Percentiles rank a stretch among this genome's conserved stretches.
phyloP scores from a whole-genome alignment of 331 rosid species.

The Rosa hybrid region DNA sequence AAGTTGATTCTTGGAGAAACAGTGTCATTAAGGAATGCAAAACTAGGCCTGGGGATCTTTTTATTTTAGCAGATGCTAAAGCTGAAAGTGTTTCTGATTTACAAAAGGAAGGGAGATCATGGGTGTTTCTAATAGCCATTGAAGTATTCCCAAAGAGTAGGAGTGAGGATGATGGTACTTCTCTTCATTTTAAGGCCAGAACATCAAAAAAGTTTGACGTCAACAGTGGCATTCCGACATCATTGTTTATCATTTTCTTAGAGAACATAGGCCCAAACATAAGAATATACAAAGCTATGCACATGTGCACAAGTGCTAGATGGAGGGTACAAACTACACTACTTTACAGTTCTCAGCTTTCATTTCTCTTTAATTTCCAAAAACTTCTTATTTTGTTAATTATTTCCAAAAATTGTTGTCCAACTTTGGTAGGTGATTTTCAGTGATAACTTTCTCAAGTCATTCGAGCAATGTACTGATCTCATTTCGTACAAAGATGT shows the following conservation, averaged over 20 bases:
- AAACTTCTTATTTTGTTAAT: background rate
- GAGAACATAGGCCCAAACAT: slow-evolving; percentile 39
- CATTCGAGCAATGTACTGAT: slow-evolving; percentile 42
- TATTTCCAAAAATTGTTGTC: background rate
- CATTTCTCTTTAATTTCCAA: background rate
- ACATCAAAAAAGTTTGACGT: slow-evolving; percentile 29
- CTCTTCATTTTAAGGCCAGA: slow-evolving; percentile 34
- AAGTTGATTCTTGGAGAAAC: slow-evolving; percentile 12
- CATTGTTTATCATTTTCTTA: slow-evolving; percentile 45
- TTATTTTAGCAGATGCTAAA: slow-evolving; percentile 51
- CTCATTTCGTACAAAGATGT: slow-evolving; percentile 34
- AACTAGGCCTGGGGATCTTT: slow-evolving; percentile 60
- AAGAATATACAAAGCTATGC: slow-evolving; percentile 57
- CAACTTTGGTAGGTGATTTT: slow-evolving; percentile 48
- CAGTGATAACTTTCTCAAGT: slow-evolving; percentile 57
- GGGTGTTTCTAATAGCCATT: slow-evolving; percentile 40
- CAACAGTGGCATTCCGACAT: slow-evolving; percentile 14
- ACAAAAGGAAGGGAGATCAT: slow-evolving; percentile 39
- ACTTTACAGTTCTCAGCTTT: background rate
- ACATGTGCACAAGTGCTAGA: slow-evolving; percentile 44
- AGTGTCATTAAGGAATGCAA: background rate
- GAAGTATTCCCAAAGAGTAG: slow-evolving; percentile 18
- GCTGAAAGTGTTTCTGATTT: slow-evolving; percentile 49
- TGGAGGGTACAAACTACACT: slow-evolving; percentile 53
- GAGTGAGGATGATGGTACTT: slow-evolving; percentile 11